These are phyloP conservation scores for Albugo candida DNA, from an alignment of 352 stramenopile species.

Conservation along the genomic window DNA sequence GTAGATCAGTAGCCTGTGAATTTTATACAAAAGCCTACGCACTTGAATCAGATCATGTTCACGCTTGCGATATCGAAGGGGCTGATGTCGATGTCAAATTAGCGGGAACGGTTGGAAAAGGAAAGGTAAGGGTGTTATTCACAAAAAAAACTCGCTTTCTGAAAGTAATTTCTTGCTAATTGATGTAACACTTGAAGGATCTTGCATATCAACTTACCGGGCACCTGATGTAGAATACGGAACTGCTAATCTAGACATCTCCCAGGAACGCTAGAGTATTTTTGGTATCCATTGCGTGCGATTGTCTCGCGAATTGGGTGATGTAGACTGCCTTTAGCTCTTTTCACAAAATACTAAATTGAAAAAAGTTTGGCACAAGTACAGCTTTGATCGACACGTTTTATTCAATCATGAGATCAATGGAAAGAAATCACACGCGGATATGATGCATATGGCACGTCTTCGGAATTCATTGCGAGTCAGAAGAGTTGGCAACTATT, in stretches of 20 bases:
- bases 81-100: slow-evolving; percentile 91
- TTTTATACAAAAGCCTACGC: slow-evolving; percentile 41
- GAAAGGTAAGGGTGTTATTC: slow-evolving; percentile 24
- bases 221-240: slow-evolving; percentile 93
- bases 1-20: slow-evolving; percentile 50
- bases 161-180: neutral
- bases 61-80: slow-evolving; percentile 96
- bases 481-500: slow-evolving; percentile 81
- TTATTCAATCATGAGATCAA: slow-evolving; percentile 94
- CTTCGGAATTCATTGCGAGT: slow-evolving; percentile 72
- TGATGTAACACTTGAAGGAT: slow-evolving; percentile 32
- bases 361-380: slow-evolving; percentile 98
- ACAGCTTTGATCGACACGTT: slow-evolving; percentile 98
- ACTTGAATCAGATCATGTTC: slow-evolving; percentile 53
- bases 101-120: slow-evolving; percentile 90
- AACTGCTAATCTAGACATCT: slow-evolving; percentile 84
- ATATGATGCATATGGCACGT: slow-evolving; percentile 99
- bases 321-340: slow-evolving; percentile 44
- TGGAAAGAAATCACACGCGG: slow-evolving; percentile 79
- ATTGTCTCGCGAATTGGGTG: slow-evolving; percentile 8
- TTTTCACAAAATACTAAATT: slow-evolving; percentile 84
- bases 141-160: neutral
- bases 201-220: slow-evolving; percentile 93
- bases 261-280: slow-evolving; percentile 59
- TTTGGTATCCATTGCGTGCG: slow-evolving; percentile 10